These are phyloP conservation scores for Cladosporium sp. DNA, from an alignment of 2,329 filamentous ascomycete species.

Conservation along the genomic window DNA sequence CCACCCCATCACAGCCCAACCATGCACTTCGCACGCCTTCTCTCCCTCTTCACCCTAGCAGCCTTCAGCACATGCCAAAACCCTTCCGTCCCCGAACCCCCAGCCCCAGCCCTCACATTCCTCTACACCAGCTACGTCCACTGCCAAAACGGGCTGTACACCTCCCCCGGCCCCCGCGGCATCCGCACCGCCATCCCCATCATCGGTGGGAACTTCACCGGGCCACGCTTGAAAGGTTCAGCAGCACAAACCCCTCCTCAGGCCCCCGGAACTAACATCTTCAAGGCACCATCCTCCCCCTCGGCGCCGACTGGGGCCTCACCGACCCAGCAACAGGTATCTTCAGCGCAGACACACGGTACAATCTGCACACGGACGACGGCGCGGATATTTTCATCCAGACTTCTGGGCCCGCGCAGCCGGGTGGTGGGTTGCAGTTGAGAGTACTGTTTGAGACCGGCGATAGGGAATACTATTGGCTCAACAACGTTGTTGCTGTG, in stretches of 20 bases:
- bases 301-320: conserved; percentile 38
- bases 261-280: background rate
- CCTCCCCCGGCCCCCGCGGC: conserved; percentile 23
- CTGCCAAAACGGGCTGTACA: conserved; percentile 24
- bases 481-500: conserved; percentile 34
- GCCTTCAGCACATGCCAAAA: conserved; percentile 11
- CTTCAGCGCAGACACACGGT: conserved; percentile 34
- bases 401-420: conserved; percentile 29
- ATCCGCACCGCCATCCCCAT: conserved; percentile 29
- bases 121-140: conserved; percentile 28
- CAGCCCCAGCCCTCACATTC: conserved; percentile 23
- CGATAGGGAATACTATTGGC: conserved; percentile 33
- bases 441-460: conserved; percentile 34
- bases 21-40: conserved; percentile 6
- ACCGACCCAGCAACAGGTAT: conserved; percentile 27
- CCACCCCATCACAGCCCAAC: background rate
- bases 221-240: conserved; percentile 21
- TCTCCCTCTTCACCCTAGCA: conserved; percentile 11
- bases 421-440: conserved; percentile 29
- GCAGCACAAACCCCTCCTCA: too few species aligned
- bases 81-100: conserved; percentile 11
- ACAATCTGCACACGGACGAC: conserved; percentile 35
- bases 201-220: conserved; percentile 30
- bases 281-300: conserved; percentile 27
- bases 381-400: conserved; percentile 33